A percentile compares a stretch with the other conserved stretches of the same genome.
phyloP scores from a whole-genome alignment of 495 filamentous ascomycete species.

The Tuber magnatum region DNA sequence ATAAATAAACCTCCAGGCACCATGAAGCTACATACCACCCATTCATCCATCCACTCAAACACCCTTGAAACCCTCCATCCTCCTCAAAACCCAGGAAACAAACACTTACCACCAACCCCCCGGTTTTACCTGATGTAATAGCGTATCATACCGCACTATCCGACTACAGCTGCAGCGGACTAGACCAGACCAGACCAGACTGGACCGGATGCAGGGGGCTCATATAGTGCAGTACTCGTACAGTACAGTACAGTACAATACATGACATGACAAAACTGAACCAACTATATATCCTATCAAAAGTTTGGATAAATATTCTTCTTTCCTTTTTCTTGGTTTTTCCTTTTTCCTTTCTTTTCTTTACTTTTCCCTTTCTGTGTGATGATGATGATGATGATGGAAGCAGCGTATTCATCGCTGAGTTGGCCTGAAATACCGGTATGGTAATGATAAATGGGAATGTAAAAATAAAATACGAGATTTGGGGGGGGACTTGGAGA shows the following conservation, averaged over 20 bases:
- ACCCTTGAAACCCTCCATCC: neutral
- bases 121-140: neutral
- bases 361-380: neutral
- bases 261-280: neutral
- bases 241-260: neutral
- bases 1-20: no score
- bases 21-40: neutral
- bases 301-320: neutral
- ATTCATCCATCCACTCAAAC: neutral
- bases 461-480: neutral
- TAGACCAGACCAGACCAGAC: neutral
- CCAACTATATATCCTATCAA: neutral
- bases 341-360: neutral
- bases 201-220: neutral
- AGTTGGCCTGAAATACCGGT: neutral
- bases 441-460: neutral
- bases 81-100: slow-evolving; percentile 1
- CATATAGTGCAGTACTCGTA: no score
- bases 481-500: neutral
- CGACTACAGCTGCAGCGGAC: neutral
- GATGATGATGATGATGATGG: neutral
- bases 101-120: neutral
- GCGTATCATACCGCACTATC: neutral
- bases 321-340: neutral
- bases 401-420: neutral